These are phyloP conservation scores for Leucocoprinus leucothites DNA, from an alignment of 768 basidiomycete species.

Conservation along the genomic window DNA sequence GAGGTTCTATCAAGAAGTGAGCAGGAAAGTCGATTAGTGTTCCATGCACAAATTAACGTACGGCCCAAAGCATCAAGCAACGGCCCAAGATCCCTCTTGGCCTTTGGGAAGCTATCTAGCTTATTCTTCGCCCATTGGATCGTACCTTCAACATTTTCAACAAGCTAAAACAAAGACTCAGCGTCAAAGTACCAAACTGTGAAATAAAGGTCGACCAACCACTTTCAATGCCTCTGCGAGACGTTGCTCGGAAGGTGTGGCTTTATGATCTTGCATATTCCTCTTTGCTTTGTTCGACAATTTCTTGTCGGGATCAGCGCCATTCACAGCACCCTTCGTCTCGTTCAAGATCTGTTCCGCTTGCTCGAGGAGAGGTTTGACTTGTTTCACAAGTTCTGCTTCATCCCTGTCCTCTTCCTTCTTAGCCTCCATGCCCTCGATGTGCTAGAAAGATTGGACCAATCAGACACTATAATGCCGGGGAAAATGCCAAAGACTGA, in stretches of 20 bases:
- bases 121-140: slow-evolving; percentile 37
- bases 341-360: slow-evolving; percentile 36
- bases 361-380: slow-evolving; percentile 33
- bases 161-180: slow-evolving; percentile 19
- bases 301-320: slow-evolving; percentile 34
- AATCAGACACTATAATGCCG: neutral
- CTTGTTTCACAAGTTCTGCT: slow-evolving; percentile 29
- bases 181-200: neutral
- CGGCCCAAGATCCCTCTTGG: slow-evolving; percentile 28
- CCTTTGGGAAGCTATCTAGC: slow-evolving; percentile 33
- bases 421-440: slow-evolving; percentile 29
- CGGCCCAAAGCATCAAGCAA: slow-evolving; percentile 25
- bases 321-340: slow-evolving; percentile 32
- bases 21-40: neutral
- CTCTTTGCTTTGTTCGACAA: slow-evolving; percentile 31
- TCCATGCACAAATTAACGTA: slow-evolving; percentile 16
- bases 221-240: slow-evolving; percentile 35
- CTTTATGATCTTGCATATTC: slow-evolving; percentile 32
- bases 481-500: neutral
- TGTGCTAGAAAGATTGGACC: slow-evolving; percentile 23
- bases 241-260: slow-evolving; percentile 34
- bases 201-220: slow-evolving; percentile 17
- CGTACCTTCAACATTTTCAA: slow-evolving; percentile 34
- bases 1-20: slow-evolving; percentile 23
- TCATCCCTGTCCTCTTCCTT: slow-evolving; percentile 36